Base-by-base conservation (phyloP, 805 yeast species). In the Nakazawaea holstii region DNA sequence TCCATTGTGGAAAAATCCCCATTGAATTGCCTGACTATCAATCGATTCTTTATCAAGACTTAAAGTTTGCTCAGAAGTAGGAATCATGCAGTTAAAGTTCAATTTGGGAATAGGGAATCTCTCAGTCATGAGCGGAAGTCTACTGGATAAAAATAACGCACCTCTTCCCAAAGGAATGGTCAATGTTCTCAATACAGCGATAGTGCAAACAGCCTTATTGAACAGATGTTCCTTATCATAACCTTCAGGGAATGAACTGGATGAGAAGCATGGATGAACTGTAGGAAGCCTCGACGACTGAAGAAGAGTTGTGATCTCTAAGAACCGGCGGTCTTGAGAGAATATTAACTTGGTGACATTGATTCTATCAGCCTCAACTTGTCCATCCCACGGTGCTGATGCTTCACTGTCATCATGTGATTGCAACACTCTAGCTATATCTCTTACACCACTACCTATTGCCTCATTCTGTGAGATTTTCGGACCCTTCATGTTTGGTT, bases 1-100 rank as follows among this genome's bases (percentile, higher is more conserved):
- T 13, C 99, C 99, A 55, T 87, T 87, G 56, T 92, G 97, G 60
- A 94, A 94, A 52, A 80, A 78, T 0, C 95, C 96, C 97, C 97
- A 90, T 35, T 79, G 78, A 13, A 47, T n/a, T 10, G 37, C 42
- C 28, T 47, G 41, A 1, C 70, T 66, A n/a, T 76, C 71, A 9
- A 87, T 56, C 0, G 73, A 52, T 2, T 76, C 80, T 42, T 74
- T 77, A 5, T 82, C 83, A 2, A 82, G 62, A 1, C 82, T 69
- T 1, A 88, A 77, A 17, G 80, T 85, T 1, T 84, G 74, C 67
- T 77, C 78, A 48, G 72, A 68, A 39, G 73, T 76, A 0, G 97
- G 95, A 37, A 90, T 76, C 15, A 77, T 54, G 0, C 88, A 76
- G 51, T 75, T 78, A 56, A 87, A 79, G 58, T 87, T 86, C 65